Base-by-base conservation (phyloP, 2,329 filamentous ascomycete genomes). In the Sporothrix euskadiensis region DNA sequence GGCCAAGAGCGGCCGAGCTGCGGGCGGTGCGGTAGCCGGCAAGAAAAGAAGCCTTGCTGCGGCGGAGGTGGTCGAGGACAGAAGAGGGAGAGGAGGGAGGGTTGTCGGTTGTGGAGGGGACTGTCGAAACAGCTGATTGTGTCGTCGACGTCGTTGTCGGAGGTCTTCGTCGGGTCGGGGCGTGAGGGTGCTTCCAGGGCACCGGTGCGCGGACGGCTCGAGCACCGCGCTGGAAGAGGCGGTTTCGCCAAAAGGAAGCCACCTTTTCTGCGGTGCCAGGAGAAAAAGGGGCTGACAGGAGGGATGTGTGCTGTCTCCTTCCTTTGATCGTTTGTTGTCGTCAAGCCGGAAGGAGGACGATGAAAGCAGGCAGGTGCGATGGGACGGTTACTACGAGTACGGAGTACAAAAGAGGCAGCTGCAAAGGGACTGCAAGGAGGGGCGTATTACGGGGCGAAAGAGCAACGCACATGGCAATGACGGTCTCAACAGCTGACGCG, bases 201-300 rank as follows among this genome's bases (percentile, higher is more conserved):
- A 65, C 69, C 63, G 56, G 35, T 35, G 70, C 44, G 73, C 73
- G 73, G 44, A 35, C 65, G 30, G 44, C 30, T 68, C 73, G 70
- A 52, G 57, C 52, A 49, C 39, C 73, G 73, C 73, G 70, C 73
- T 66, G 52, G 52, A 73, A 49, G 49, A 72, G 66, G 14, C 70
- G 70, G 19, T 35, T 19, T 4, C 70, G 65, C 73, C 73, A 74
- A 30, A 68, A 65, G 39, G 71, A 65, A 72, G 73, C 73, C 73
- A 74, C 65, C 22, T 30, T 73, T 59, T 61, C 59, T 49, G 26
- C 9, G 69, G 35, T 26, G 19, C 19, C n/a, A 10, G n/a, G 19
- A 30, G 35, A 49, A 4, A 4, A 9, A 19, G 44, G n/a, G 68
- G 32, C 0, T 0, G 9, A 12, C 5, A 16, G 7, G 7, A 12